phyloP scores from a whole-genome alignment of 306 rosid genomes.

The Carpinus fangiana region DNA sequence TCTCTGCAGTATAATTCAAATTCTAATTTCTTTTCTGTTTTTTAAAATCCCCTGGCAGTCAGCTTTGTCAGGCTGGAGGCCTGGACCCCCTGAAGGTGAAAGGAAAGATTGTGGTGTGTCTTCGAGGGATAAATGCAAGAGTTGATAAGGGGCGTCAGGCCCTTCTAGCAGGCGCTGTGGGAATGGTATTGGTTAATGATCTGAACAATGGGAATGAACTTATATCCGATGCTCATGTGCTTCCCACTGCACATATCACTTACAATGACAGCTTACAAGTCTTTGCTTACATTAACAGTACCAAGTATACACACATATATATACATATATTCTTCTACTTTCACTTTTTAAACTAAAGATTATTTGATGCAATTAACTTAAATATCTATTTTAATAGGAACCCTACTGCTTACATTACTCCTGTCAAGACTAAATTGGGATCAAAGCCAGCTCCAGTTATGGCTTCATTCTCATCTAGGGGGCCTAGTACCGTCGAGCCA shows the following conservation, averaged over 20 bases:
- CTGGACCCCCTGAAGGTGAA: constrained; percentile 54
- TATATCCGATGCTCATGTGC: constrained; percentile 43
- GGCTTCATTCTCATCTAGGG: constrained; percentile 75
- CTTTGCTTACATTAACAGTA: constrained; percentile 41
- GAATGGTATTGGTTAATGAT: constrained; percentile 61
- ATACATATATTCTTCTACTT: not conserved
- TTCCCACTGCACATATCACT: constrained; percentile 52
- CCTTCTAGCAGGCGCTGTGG: constrained; percentile 54
- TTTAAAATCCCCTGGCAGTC: constrained; percentile 22
- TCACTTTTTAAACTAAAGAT: not conserved
- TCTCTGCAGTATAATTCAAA: no score
- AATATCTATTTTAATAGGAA: constrained; percentile 26
- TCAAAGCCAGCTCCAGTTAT: constrained; percentile 48
- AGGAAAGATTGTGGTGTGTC: constrained; percentile 67
- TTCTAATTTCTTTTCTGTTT: no score
- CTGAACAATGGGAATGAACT: not conserved
- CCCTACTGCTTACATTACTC: constrained; percentile 51
- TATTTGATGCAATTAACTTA: not conserved
- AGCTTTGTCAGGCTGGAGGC: constrained; percentile 28
- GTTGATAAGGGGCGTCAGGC: constrained; percentile 37
- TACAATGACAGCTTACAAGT: constrained; percentile 35
- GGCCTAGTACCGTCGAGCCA: constrained; percentile 50
- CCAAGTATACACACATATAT: constrained; percentile 42
- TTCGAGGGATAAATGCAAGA: constrained; percentile 34
- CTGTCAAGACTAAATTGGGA: constrained; percentile 35